Conservation (phyloP, 257 asterid genomes). For the Nicotiana obtusifolia region DNA sequence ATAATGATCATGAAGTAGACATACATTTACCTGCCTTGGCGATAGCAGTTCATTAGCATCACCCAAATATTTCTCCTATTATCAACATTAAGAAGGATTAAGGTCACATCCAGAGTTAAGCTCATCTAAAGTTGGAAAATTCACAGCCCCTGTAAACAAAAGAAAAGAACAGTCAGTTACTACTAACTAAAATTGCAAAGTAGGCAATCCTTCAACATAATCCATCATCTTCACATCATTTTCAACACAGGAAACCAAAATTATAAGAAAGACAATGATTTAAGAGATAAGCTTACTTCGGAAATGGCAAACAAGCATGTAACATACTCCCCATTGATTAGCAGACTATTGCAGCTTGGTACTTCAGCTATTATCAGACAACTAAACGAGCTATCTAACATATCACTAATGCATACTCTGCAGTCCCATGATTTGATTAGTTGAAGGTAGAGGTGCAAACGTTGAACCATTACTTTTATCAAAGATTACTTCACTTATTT, state of each 20-base stretch:
- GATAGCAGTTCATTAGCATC: slow-evolving; percentile 4
- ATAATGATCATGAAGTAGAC: neutral
- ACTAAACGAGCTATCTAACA: neutral
- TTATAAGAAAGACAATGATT: neutral
- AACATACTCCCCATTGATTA: neutral
- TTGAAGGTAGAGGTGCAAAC: neutral
- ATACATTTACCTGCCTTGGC: neutral
- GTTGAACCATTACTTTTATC: neutral
- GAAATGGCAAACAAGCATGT: neutral
- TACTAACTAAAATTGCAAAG: neutral
- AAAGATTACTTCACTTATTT: neutral
- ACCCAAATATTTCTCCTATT: neutral
- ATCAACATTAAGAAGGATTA: neutral
- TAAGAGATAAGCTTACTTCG: neutral
- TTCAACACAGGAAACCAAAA: neutral
- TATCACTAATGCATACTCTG: neutral
- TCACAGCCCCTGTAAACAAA: slow-evolving; percentile 4
- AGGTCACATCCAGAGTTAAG: neutral
- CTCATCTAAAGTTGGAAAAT: neutral
- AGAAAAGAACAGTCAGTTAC: neutral
- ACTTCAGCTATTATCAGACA: neutral
- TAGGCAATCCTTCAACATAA: neutral
- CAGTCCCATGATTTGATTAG: neutral
- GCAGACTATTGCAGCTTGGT: neutral
- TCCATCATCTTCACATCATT: neutral